Evolutionary conservation across 2,329 filamentous ascomycete species (phyloP).

Genomic region (Dothistroma septosporum): DNA sequence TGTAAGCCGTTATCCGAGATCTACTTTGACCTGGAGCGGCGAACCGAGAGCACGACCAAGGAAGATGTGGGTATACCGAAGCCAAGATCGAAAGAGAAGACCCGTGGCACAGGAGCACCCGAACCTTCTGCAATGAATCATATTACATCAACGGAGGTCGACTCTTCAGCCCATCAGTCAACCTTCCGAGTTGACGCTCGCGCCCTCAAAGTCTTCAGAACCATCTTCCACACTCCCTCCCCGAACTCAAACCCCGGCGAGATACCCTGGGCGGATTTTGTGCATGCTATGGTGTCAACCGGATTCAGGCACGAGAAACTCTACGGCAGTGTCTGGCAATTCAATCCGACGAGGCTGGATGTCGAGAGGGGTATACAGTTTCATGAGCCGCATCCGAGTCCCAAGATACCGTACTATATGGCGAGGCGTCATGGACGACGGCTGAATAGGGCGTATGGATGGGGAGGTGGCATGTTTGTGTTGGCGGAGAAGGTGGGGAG

Average conservation of each 20-base stretch:
- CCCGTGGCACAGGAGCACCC: not conserved
- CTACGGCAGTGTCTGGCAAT: conserved; percentile 58
- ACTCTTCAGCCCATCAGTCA: conserved; percentile 7
- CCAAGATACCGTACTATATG: conserved; percentile 47
- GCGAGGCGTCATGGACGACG: conserved; percentile 48
- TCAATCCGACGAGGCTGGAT: conserved; percentile 41
- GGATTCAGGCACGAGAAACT: conserved; percentile 54
- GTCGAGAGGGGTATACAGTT: conserved; percentile 52
- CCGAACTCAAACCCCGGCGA: conserved; percentile 42
- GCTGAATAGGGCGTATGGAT: conserved; percentile 50
- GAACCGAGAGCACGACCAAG: conserved; percentile 11
- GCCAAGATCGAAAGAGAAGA: conserved; percentile 9
- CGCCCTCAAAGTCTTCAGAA: conserved; percentile 41
- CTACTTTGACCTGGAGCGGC: conserved; percentile 24
- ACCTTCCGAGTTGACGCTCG: conserved; percentile 37
- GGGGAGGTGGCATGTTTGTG: conserved; percentile 47
- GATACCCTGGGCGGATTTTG: conserved; percentile 44
- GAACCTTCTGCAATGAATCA: conserved; percentile 4
- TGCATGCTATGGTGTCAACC: conserved; percentile 50
- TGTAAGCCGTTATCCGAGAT: conserved; percentile 26
- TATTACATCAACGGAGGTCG: not conserved
- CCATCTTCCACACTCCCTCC: conserved; percentile 39
- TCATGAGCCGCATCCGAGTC: conserved; percentile 54
- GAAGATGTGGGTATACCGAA: not conserved
- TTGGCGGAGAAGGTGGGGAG: conserved; percentile 3